These are phyloP conservation scores for Brassica incana DNA, from an alignment of 345 rosid genomes.

Conservation along the genomic window DNA sequence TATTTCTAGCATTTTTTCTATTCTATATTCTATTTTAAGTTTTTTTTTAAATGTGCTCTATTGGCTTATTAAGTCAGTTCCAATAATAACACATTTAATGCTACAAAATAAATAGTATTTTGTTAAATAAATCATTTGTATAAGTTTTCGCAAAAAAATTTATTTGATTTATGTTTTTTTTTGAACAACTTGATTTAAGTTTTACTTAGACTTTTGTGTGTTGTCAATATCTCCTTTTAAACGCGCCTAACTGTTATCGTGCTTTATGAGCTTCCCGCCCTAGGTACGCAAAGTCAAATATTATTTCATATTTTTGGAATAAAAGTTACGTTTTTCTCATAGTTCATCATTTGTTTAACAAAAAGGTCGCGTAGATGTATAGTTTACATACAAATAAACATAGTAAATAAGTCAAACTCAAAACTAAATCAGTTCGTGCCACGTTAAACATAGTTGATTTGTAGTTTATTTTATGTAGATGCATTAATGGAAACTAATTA, in stretches of 20 bases:
- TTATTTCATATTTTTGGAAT: constrained; percentile 8
- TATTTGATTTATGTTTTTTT: no score
- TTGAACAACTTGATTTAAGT: not conserved
- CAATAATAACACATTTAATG: no score
- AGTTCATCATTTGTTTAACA: not conserved
- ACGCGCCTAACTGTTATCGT: constrained; percentile 5
- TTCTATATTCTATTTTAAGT: no score
- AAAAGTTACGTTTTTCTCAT: constrained; percentile 10
- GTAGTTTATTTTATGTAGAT: not conserved
- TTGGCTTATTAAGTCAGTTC: no score
- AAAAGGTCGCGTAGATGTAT: not conserved
- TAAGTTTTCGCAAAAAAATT: no score
- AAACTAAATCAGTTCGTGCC: not conserved
- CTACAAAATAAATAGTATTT: no score
- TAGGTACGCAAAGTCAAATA: constrained; percentile 12
- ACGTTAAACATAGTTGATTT: constrained; percentile 11
- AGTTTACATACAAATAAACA: not conserved
- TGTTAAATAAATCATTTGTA: no score
- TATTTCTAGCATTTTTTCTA: no score
- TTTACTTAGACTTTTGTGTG: not conserved
- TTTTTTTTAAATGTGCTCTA: no score
- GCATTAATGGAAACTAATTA: not conserved
- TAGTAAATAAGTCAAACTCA: constrained; percentile 2
- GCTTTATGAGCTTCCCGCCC: not conserved
- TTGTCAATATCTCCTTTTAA: not conserved